Conservation (phyloP, 2,329 filamentous ascomycete genomes). For the Fusarium armeniacum region DNA sequence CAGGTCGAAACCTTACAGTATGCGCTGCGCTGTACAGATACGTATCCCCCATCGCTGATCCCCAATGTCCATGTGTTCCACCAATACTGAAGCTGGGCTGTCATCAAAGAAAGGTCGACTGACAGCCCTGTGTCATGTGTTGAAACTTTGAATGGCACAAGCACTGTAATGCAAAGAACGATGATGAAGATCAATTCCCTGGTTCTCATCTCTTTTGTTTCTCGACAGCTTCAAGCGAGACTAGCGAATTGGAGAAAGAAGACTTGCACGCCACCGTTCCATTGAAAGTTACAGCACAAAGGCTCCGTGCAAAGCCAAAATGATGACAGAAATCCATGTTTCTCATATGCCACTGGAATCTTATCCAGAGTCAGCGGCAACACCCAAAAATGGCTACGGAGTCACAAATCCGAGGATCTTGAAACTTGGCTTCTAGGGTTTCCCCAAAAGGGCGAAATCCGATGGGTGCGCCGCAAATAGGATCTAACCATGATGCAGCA, state of each 20-base stretch:
- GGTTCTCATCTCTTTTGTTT: conserved; percentile 20
- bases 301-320: conserved; percentile 32
- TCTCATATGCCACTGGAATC: conserved; percentile 29
- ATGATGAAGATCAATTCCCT: conserved; percentile 34
- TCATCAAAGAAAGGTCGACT: conserved; percentile 26
- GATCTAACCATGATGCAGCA: conserved; percentile 28
- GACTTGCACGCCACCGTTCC: conserved; percentile 42
- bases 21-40: not conserved
- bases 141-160: conserved; percentile 22
- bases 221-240: conserved; percentile 33
- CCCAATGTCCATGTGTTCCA: conserved; percentile 17
- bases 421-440: conserved; percentile 30
- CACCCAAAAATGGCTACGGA: conserved; percentile 27
- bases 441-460: conserved; percentile 30
- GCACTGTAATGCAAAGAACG: conserved; percentile 8
- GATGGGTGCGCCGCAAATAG: conserved; percentile 39
- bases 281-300: conserved; percentile 28
- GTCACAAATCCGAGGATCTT: conserved; percentile 37
- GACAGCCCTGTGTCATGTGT: conserved; percentile 40
- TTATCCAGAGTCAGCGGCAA: conserved; percentile 1
- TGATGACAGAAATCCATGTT: conserved; percentile 21
- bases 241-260: not conserved
- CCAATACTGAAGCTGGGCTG: conserved; percentile 19
- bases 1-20: not conserved
- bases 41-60: conserved; percentile 23